Evolutionary conservation across 2,329 filamentous ascomycete genomes (phyloP).

Genomic region (Trichoderma endophyticum): DNA sequence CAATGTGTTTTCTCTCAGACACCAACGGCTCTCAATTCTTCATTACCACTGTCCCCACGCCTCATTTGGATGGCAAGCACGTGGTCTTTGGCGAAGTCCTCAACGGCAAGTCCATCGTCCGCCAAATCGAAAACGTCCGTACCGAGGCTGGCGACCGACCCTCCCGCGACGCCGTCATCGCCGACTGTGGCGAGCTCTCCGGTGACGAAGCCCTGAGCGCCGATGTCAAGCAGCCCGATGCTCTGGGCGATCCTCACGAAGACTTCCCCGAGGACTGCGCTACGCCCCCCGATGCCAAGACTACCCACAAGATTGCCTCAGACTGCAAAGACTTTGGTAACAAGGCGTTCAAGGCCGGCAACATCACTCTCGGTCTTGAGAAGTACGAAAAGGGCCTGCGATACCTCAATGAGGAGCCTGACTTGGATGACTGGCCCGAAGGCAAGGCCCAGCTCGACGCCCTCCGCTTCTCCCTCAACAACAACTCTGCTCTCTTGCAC

Average conservation of each 20-base stretch:
- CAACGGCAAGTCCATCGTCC: constrained; percentile 84
- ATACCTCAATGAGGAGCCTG: constrained; percentile 83
- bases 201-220: constrained; percentile 66
- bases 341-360: constrained; percentile 79
- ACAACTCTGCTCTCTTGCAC: constrained; percentile 81
- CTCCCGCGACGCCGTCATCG: constrained; percentile 66
- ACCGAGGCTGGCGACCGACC: constrained; percentile 79
- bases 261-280: constrained; percentile 88
- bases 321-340: constrained; percentile 92
- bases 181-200: constrained; percentile 80
- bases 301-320: constrained; percentile 73
- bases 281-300: constrained; percentile 59
- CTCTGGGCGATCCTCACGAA: constrained; percentile 87
- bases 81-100: constrained; percentile 96
- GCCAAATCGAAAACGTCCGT: constrained; percentile 81
- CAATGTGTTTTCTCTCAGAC: constrained; percentile 42
- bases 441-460: constrained; percentile 64
- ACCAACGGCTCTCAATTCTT: constrained; percentile 99
- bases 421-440: constrained; percentile 66
- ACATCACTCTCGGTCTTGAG: constrained; percentile 67
- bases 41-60: constrained; percentile 91
- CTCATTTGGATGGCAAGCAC: constrained; percentile 93
- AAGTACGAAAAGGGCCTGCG: constrained; percentile 95
- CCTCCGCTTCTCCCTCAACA: constrained; percentile 82
- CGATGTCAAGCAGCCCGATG: constrained; percentile 68